Percentiles rank a stretch among this genome's conserved stretches.
These are phyloP conservation scores for Rhizophagus clarus DNA, from an alignment of 192 early-diverging fungal species.

Conservation along the genomic window DNA sequence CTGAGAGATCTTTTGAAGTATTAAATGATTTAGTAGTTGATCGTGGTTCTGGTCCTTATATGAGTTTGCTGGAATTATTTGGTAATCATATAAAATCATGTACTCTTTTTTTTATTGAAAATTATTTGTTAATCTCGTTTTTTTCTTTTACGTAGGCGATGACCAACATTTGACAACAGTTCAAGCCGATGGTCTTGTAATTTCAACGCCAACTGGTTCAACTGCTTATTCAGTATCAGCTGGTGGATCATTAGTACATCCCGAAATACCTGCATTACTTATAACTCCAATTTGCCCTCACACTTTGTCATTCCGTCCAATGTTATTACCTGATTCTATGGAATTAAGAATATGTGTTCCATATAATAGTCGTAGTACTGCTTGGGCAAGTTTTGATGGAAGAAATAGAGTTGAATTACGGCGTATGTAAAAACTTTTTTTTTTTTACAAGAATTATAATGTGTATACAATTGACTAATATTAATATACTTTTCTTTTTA, in stretches of 20 bases:
- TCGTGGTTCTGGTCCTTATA: constrained; percentile 89
- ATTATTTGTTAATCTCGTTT: not conserved
- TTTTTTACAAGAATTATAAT: not conserved
- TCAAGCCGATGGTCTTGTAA: constrained; percentile 92
- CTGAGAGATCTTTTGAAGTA: constrained; percentile 82
- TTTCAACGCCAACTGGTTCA: constrained; percentile 94
- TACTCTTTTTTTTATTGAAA: not conserved
- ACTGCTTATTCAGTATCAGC: constrained; percentile 91
- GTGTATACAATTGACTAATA: no score
- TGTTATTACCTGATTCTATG: constrained; percentile 91
- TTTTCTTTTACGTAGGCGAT: constrained; percentile 42
- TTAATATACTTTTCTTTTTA: constrained; percentile 10
- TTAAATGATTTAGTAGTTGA: constrained; percentile 96
- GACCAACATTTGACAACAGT: constrained; percentile 91
- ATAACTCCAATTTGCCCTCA: constrained; percentile 94
- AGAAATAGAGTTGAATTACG: constrained; percentile 86
- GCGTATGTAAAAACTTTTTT: constrained; percentile 44
- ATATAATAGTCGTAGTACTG: constrained; percentile 79
- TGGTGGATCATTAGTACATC: constrained; percentile 94
- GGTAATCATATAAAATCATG: constrained; percentile 42
- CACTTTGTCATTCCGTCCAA: constrained; percentile 94
- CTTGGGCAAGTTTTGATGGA: constrained; percentile 96
- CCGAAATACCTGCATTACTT: constrained; percentile 89
- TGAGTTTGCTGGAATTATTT: constrained; percentile 85
- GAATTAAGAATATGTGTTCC: constrained; percentile 88